phyloP scores from a whole-genome alignment of 2,329 filamentous ascomycete genomes.

The Phialemoniopsis sp. region DNA sequence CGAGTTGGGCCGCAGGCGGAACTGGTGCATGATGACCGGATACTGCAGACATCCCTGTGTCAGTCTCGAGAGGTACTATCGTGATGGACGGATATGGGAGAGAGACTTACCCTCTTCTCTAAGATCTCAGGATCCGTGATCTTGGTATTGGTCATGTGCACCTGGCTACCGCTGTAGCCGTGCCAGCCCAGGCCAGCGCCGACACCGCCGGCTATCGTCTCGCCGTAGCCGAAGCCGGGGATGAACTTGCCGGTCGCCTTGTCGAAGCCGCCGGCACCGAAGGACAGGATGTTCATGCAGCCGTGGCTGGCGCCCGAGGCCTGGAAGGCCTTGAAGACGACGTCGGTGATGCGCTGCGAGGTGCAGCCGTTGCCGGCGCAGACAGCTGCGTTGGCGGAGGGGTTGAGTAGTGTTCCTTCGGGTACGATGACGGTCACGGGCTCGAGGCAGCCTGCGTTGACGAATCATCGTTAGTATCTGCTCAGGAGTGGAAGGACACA shows the following conservation, averaged over 20 bases:
- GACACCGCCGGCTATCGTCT: constrained; percentile 27
- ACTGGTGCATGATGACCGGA: constrained; percentile 23
- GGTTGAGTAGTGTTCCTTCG: constrained; percentile 19
- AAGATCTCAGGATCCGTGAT: constrained; percentile 27
- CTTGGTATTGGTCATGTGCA: constrained; percentile 28
- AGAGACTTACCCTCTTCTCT: constrained; percentile 16
- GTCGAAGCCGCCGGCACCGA: constrained; percentile 20
- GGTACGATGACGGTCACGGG: constrained; percentile 19
- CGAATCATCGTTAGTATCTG: too few relatives aligned
- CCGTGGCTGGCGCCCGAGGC: constrained; percentile 19
- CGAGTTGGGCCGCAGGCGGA: constrained; percentile 20
- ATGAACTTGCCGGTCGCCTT: neutral
- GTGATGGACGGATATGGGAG: neutral
- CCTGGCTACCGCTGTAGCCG: constrained; percentile 23
- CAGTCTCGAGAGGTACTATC: neutral
- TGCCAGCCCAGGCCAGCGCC: constrained; percentile 24
- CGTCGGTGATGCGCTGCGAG: constrained; percentile 21
- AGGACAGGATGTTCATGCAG: constrained; percentile 20
- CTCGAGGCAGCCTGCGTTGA: constrained; percentile 11
- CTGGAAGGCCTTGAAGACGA: constrained; percentile 21
- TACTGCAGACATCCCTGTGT: neutral
- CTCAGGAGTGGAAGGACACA: too few relatives aligned
- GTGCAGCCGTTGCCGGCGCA: constrained; percentile 18
- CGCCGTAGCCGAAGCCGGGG: constrained; percentile 24
- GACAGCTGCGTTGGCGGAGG: constrained; percentile 18